Conservation (phyloP, 2,329 filamentous ascomycete species). For the Phaeoacremonium minimum region DNA sequence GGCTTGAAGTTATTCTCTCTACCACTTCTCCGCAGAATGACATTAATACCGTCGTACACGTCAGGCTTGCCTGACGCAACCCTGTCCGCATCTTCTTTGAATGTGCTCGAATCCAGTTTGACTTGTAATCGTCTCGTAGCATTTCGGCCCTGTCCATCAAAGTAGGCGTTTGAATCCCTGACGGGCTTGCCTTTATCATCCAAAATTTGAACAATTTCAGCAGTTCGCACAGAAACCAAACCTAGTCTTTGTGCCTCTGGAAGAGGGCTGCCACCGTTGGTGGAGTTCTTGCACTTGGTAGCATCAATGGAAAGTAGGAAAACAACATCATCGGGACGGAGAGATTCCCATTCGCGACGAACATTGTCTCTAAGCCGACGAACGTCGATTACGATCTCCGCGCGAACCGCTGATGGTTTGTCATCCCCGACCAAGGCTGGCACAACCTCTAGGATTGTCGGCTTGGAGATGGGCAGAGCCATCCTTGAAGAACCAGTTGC, state of each 20-base stretch:
- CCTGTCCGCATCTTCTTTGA: constrained; percentile 69
- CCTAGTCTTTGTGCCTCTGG: constrained; percentile 59
- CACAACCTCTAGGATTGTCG: constrained; percentile 76
- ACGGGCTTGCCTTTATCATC: constrained; percentile 79
- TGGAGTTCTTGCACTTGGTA: constrained; percentile 41
- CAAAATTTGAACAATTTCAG: constrained; percentile 79
- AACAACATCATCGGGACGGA: constrained; percentile 83
- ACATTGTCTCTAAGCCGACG: constrained; percentile 72
- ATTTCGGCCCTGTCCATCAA: constrained; percentile 59
- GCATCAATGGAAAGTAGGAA: constrained; percentile 78
- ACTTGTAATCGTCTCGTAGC: constrained; percentile 69
- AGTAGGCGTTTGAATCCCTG: constrained; percentile 56
- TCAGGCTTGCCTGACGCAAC: constrained; percentile 65
- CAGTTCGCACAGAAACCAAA: constrained; percentile 69
- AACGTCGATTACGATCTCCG: constrained; percentile 82
- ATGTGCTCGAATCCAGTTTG: constrained; percentile 74
- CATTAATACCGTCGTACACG: constrained; percentile 79
- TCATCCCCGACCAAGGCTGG: constrained; percentile 79
- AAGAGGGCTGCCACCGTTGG: constrained; percentile 45
- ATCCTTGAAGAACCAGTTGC: constrained; percentile 86
- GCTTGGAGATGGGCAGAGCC: constrained; percentile 82
- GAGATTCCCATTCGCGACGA: constrained; percentile 82
- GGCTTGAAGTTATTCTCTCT: constrained; percentile 97
- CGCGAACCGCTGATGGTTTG: constrained; percentile 77
- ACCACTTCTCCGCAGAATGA: constrained; percentile 76